These are phyloP conservation scores for Excoecaria cochinchinensis DNA, from an alignment of 345 rosid genomes.

Conservation along the genomic window DNA sequence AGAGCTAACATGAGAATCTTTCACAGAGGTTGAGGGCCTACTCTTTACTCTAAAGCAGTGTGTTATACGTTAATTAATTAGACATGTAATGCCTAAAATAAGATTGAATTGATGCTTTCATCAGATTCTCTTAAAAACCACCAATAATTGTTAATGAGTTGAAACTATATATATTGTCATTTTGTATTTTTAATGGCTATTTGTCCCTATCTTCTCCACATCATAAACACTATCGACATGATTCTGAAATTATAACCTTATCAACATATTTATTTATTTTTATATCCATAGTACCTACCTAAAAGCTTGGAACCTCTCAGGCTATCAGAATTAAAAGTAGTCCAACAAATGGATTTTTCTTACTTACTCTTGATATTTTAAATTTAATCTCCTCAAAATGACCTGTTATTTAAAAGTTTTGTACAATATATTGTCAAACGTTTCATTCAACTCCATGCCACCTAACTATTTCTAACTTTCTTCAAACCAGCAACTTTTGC, in stretches of 20 bases:
- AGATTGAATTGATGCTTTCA: conserved; percentile 4
- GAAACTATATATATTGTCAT: conserved; percentile 12
- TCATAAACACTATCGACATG: background rate
- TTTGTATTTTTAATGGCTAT: background rate
- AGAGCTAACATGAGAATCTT: conserved; percentile 13
- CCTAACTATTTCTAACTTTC: background rate
- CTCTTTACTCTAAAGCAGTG: background rate
- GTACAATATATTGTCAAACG: background rate
- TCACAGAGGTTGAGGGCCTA: conserved; percentile 9
- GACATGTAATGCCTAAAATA: conserved; percentile 7
- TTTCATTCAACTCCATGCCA: background rate
- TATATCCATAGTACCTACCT: background rate
- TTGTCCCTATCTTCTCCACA: conserved; percentile 9
- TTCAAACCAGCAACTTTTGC: background rate
- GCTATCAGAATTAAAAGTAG: background rate
- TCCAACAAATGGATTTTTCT: background rate
- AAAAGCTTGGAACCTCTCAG: background rate
- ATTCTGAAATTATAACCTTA: conserved; percentile 7
- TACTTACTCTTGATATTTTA: background rate
- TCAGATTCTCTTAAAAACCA: background rate
- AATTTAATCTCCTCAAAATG: background rate
- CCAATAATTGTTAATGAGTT: conserved; percentile 19
- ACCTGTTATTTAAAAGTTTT: conserved; percentile 4
- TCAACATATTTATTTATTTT: background rate
- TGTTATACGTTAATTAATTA: background rate